Conservation (phyloP, 305 asterid genomes). For the Solanum chacoense region DNA sequence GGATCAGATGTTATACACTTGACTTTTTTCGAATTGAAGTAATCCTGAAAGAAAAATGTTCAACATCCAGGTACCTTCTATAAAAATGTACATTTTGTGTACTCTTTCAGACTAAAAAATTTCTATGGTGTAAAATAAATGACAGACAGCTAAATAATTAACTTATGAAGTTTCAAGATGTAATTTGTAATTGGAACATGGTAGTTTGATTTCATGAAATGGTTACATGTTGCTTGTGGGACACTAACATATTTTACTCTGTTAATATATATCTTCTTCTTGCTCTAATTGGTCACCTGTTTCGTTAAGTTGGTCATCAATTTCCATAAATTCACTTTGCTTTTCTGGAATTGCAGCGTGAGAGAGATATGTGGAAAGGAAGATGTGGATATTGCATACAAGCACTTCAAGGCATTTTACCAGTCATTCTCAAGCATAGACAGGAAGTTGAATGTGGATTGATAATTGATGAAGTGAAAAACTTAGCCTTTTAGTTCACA, state of each 20-base stretch:
- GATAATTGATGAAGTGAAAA: conserved; percentile 8
- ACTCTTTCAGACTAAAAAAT: background rate
- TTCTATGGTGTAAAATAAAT: background rate
- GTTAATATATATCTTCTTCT: background rate
- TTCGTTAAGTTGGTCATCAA: background rate
- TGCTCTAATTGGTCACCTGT: background rate
- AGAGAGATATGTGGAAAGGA: conserved; percentile 86
- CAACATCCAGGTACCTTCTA: background rate
- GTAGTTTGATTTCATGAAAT: background rate
- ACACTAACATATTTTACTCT: background rate
- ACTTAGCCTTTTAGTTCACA: conserved; percentile 1
- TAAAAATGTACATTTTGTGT: background rate
- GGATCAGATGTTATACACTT: background rate
- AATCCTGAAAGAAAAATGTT: background rate
- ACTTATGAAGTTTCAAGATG: background rate
- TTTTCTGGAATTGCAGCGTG: conserved; percentile 39
- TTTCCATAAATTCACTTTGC: background rate
- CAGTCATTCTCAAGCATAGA: conserved; percentile 70
- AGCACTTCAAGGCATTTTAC: conserved; percentile 87
- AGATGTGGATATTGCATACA: conserved; percentile 76
- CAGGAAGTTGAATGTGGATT: conserved; percentile 59
- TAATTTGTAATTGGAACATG: background rate
- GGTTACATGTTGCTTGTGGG: background rate
- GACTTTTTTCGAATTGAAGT: background rate
- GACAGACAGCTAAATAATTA: background rate